phyloP scores from a whole-genome alignment of 2,329 filamentous ascomycete genomes.

The Alternaria consortialis region DNA sequence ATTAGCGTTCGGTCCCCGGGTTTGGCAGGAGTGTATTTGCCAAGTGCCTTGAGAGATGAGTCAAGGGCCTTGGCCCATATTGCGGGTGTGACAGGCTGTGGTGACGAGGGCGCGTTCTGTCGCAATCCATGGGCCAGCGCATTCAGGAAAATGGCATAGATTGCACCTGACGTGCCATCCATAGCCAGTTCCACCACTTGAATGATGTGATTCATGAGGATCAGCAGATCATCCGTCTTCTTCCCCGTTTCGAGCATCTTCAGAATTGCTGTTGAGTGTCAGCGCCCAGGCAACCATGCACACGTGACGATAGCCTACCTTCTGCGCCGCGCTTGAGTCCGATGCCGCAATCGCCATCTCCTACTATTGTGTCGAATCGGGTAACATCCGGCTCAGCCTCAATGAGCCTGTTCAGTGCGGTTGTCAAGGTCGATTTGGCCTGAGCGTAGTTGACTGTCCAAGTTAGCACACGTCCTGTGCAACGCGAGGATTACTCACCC shows the following conservation, averaged over 20 bases:
- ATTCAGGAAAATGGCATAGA: conserved; percentile 90
- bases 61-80: conserved; percentile 74
- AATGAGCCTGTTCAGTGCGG: conserved; percentile 69
- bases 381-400: conserved; percentile 72
- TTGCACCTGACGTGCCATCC: conserved; percentile 79
- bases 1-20: conserved; percentile 90
- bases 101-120: conserved; percentile 59
- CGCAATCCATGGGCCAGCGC: conserved; percentile 76
- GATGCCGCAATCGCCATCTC: conserved; percentile 89
- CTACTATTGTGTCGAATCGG: conserved; percentile 79
- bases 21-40: conserved; percentile 86
- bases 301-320: conserved; percentile 55
- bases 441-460: conserved; percentile 60
- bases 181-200: conserved; percentile 73
- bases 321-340: conserved; percentile 88
- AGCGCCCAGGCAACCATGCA: conserved; percentile 26
- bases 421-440: conserved; percentile 62
- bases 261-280: conserved; percentile 51
- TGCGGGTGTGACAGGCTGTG: conserved; percentile 57
- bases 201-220: conserved; percentile 68
- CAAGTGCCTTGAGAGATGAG: conserved; percentile 69
- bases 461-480: conserved; percentile 16
- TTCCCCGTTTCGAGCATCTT: conserved; percentile 53
- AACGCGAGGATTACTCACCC: conserved; percentile 48
- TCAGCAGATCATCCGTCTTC: conserved; percentile 65